Conservation (phyloP, 495 filamentous ascomycete genomes). For the Aspergillus sparsus region DNA sequence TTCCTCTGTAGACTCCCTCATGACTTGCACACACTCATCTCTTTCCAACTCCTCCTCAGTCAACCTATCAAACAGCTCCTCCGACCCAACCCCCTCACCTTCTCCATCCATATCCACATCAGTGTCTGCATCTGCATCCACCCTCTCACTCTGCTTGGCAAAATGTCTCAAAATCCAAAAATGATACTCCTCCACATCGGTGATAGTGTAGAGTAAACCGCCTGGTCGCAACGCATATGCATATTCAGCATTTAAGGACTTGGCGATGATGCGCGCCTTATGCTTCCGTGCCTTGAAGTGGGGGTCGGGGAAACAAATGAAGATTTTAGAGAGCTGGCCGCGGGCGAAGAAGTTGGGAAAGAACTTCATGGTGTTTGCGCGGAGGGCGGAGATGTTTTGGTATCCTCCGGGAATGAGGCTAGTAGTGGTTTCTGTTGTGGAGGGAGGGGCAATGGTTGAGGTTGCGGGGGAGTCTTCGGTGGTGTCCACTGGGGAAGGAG, state of each 20-base stretch:
- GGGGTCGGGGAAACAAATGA: slow-evolving; percentile 97
- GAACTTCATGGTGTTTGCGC: slow-evolving; percentile 98
- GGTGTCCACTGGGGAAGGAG: slow-evolving; percentile 3
- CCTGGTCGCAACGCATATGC: slow-evolving; percentile 82
- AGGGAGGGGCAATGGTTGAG: slow-evolving; percentile 2
- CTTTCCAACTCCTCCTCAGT: slow-evolving; percentile 63
- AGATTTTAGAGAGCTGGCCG: slow-evolving; percentile 78
- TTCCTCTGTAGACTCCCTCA: slow-evolving; percentile 90
- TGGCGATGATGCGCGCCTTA: slow-evolving; percentile 91
- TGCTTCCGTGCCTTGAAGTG: slow-evolving; percentile 98
- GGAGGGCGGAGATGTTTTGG: slow-evolving; percentile 82
- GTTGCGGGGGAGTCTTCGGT: slow-evolving; percentile 1
- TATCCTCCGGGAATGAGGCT: slow-evolving; percentile 52
- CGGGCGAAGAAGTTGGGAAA: slow-evolving; percentile 89
- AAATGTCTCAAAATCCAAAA: slow-evolving; percentile 91
- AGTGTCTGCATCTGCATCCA: slow-evolving; percentile 26
- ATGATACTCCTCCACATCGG: slow-evolving; percentile 92
- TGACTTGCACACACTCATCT: slow-evolving; percentile 77
- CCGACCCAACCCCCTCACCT: slow-evolving; percentile 37
- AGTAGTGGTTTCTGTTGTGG: slow-evolving; percentile 8
- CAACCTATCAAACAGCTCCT: slow-evolving; percentile 55
- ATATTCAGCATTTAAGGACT: slow-evolving; percentile 86
- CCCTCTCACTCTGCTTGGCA: slow-evolving; percentile 36
- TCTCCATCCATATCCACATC: slow-evolving; percentile 26
- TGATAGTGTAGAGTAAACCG: slow-evolving; percentile 91